A percentile compares a stretch with the other conserved stretches of the same genome.
Evolutionary conservation across 371 early-diverging fungal genomes (phyloP).

Genomic region (Phascolomyces articulosus): DNA sequence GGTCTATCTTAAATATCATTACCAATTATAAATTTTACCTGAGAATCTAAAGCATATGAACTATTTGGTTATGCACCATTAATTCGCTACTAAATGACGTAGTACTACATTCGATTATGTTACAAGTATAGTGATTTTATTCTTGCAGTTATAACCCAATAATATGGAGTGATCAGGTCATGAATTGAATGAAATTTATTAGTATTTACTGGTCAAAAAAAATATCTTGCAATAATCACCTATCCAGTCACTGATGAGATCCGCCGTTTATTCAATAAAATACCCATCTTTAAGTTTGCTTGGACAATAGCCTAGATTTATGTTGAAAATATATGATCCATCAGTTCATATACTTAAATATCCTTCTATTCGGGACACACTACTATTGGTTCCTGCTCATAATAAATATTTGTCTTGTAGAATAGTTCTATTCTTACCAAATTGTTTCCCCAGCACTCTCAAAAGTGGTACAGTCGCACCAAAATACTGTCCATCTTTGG

Average conservation of each 20-base stretch:
- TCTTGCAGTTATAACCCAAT: no score
- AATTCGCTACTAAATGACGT: not conserved
- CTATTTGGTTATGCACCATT: not conserved
- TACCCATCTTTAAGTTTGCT: not conserved
- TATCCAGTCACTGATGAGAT: not conserved
- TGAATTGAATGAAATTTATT: not conserved
- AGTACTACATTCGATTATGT: not conserved
- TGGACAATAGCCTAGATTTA: not conserved
- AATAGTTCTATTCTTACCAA: not conserved
- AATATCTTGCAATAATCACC: not conserved
- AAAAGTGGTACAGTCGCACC: not conserved
- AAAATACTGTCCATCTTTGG: not conserved
- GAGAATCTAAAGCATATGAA: not conserved
- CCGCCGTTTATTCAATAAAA: not conserved
- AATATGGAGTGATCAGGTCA: no score
- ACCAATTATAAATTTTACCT: not conserved
- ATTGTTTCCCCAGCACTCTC: not conserved
- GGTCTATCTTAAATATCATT: no score
- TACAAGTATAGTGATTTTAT: not conserved
- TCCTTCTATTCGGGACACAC: no score
- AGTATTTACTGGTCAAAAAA: not conserved
- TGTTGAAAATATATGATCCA: not conserved
- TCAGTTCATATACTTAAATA: no score
- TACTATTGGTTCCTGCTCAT: no score
- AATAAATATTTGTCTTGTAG: not conserved